Evolutionary conservation across 2,329 filamentous ascomycete genomes (phyloP).

Genomic region (Xylaria sp.): DNA sequence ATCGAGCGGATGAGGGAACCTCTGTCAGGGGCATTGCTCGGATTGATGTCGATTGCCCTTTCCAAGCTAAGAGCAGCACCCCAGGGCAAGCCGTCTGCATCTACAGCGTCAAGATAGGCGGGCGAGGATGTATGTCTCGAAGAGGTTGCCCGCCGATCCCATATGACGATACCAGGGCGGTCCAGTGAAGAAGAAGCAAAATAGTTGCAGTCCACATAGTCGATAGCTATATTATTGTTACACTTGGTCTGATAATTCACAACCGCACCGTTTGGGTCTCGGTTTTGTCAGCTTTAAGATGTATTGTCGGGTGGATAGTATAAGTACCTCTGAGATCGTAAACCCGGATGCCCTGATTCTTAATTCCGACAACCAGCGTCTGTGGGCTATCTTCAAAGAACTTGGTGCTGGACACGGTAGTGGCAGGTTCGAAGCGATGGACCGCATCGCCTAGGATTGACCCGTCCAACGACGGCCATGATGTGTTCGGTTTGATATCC

Average conservation of each 20-base stretch:
- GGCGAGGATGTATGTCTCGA: conserved; percentile 58
- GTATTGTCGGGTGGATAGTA: not conserved
- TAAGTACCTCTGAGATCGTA: conserved; percentile 76
- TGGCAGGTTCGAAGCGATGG: conserved; percentile 66
- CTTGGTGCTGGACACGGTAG: conserved; percentile 81
- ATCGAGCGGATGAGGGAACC: conserved; percentile 67
- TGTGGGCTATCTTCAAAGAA: conserved; percentile 81
- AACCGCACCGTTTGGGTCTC: conserved; percentile 57
- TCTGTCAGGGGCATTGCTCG: conserved; percentile 59
- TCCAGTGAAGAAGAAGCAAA: conserved; percentile 81
- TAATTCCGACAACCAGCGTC: conserved; percentile 76
- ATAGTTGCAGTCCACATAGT: conserved; percentile 81
- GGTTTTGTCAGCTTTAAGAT: conserved; percentile 30
- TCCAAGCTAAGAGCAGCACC: conserved; percentile 65
- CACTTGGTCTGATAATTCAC: conserved; percentile 69
- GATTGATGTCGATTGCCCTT: conserved; percentile 61
- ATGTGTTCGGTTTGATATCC: conserved; percentile 51
- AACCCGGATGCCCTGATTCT: conserved; percentile 74
- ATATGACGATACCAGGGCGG: conserved; percentile 75
- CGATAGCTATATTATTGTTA: conserved; percentile 76
- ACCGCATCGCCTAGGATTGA: conserved; percentile 61
- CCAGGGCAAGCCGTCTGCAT: conserved; percentile 67
- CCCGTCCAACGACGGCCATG: conserved; percentile 57
- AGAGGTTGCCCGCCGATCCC: conserved; percentile 72
- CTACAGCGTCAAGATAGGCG: conserved; percentile 62